These are phyloP conservation scores for Globisporangium nagaii DNA, from an alignment of 352 stramenopile genomes.

Conservation along the genomic window DNA sequence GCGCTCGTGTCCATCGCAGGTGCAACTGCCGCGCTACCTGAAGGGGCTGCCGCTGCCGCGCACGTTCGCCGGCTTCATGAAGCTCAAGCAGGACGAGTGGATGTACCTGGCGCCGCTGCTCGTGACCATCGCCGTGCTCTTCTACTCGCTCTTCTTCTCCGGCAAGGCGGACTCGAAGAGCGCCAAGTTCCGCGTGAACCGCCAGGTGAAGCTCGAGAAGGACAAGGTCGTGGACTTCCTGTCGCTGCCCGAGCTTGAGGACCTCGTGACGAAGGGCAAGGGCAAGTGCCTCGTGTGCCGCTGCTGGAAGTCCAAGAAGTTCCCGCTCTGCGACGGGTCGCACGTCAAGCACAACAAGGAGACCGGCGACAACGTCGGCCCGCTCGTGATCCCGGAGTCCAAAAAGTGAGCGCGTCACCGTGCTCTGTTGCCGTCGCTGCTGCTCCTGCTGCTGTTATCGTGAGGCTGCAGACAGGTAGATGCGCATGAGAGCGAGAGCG, in stretches of 20 bases:
- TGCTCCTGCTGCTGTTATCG: too few relatives aligned
- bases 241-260: conserved; percentile 66
- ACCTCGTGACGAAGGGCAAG: conserved; percentile 67
- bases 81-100: conserved; percentile 84
- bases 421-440: too few relatives aligned
- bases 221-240: conserved; percentile 78
- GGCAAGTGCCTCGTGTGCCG: conserved; percentile 79
- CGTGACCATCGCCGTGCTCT: conserved; percentile 66
- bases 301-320: conserved; percentile 89
- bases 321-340: conserved; percentile 71
- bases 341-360: conserved; percentile 88
- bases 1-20: conserved; percentile 17
- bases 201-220: conserved; percentile 63
- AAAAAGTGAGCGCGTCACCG: conserved; percentile 20
- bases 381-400: conserved; percentile 66
- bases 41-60: conserved; percentile 76
- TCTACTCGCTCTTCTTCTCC: conserved; percentile 57
- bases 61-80: conserved; percentile 77
- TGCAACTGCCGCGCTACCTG: conserved; percentile 75
- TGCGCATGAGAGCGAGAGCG: too few relatives aligned
- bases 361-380: conserved; percentile 78
- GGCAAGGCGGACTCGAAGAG: conserved; percentile 39
- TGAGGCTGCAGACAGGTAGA: too few relatives aligned
- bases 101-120: conserved; percentile 79
- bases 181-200: conserved; percentile 63